Conservation (phyloP, 169 alveolate species). For the Plasmodium reichenowi region DNA sequence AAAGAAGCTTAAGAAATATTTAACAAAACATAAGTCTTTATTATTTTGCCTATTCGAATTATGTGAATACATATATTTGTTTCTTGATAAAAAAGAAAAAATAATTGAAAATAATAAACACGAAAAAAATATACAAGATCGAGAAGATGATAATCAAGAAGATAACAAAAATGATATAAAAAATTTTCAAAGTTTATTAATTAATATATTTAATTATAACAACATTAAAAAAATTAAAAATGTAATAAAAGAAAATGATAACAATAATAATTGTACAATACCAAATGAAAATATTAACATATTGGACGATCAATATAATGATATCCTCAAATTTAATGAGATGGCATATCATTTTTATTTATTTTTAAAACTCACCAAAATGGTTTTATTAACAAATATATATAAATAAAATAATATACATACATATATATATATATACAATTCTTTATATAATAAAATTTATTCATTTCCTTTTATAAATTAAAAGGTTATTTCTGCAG, state of each 20-base stretch:
- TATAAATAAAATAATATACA: constrained; percentile 1
- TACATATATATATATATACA: neutral
- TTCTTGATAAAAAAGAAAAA: constrained; percentile 38
- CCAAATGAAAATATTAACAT: neutral
- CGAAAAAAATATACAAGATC: neutral
- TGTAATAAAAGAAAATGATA: constrained; percentile 47
- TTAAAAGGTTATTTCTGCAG: constrained; percentile 72
- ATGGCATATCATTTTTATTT: constrained; percentile 23
- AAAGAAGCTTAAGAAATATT: constrained; percentile 20
- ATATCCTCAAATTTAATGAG: constrained; percentile 34
- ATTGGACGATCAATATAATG: constrained; percentile 26
- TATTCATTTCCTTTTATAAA: neutral
- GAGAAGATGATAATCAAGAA: constrained; percentile 24
- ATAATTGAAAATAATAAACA: constrained; percentile 35
- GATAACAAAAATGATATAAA: constrained; percentile 41
- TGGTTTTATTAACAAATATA: constrained; percentile 31
- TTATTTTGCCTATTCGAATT: constrained; percentile 68
- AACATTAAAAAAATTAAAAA: constrained; percentile 44
- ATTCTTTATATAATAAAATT: neutral
- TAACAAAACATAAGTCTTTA: constrained; percentile 57
- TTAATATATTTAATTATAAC: constrained; percentile 32
- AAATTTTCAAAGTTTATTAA: constrained; percentile 38
- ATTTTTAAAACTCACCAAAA: constrained; percentile 46
- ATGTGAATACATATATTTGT: constrained; percentile 34
- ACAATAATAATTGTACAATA: constrained; percentile 33